phyloP scores from a whole-genome alignment of 2,329 filamentous ascomycete species.

The Fusarium keratoplasticum region DNA sequence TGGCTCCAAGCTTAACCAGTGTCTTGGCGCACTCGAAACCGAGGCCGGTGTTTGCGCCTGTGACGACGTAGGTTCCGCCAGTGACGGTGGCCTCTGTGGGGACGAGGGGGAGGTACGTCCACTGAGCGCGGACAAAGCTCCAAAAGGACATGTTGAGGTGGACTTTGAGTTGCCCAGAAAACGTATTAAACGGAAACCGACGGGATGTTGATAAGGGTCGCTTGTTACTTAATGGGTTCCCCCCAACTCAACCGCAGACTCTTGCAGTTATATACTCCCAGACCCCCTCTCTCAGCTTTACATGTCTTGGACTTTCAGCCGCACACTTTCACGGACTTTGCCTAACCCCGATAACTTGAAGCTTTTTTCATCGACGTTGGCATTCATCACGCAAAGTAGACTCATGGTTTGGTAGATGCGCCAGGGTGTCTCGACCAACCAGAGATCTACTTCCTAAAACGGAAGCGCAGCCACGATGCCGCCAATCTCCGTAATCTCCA shows the following conservation, averaged over 20 bases:
- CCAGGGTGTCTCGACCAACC: neutral
- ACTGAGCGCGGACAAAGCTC: neutral
- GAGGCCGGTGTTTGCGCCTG: neutral
- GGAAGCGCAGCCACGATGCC: neutral
- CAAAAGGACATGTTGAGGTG: neutral
- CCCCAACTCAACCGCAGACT: neutral
- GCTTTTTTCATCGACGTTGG: too few relatives aligned
- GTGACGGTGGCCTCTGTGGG: neutral
- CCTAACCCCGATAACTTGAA: neutral
- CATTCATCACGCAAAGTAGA: neutral
- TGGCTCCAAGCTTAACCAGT: neutral
- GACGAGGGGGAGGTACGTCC: neutral
- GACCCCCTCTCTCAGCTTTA: neutral
- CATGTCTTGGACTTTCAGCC: neutral
- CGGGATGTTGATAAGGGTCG: neutral
- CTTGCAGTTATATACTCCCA: neutral
- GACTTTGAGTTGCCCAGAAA: neutral
- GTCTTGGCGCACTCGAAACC: neutral
- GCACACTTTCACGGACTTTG: neutral
- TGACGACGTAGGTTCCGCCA: neutral
- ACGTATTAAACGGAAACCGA: neutral
- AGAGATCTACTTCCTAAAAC: neutral
- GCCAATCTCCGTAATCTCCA: constrained; percentile 3
- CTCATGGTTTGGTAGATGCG: neutral
- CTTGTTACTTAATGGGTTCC: neutral